Percentiles rank a stretch among this genome's conserved stretches.
These are phyloP conservation scores for Nigrospora oryzae DNA, from an alignment of 2,329 filamentous ascomycete species.

Conservation along the genomic window DNA sequence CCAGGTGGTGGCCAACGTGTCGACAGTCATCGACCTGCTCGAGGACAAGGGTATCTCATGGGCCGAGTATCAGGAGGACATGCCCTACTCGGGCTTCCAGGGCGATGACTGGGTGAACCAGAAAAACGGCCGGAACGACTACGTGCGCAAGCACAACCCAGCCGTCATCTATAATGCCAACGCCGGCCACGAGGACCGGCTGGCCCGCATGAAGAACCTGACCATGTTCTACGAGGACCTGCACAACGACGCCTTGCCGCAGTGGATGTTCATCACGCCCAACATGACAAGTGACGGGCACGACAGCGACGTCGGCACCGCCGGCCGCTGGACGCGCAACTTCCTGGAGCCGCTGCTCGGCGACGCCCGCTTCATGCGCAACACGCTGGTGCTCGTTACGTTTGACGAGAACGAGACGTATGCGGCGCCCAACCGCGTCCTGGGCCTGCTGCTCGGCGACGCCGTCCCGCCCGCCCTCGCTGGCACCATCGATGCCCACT, in stretches of 20 bases:
- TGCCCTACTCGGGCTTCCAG: conserved; percentile 68
- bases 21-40: conserved; percentile 60
- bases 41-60: conserved; percentile 57
- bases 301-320: conserved; percentile 61
- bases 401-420: conserved; percentile 76
- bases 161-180: conserved; percentile 59
- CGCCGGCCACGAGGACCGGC: conserved; percentile 47
- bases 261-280: conserved; percentile 64
- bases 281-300: conserved; percentile 74
- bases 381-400: conserved; percentile 67
- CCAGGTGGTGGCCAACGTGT: conserved; percentile 49
- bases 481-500: conserved; percentile 60
- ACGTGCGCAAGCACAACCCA: conserved; percentile 77
- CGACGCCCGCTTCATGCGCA: conserved; percentile 63
- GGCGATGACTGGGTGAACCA: conserved; percentile 57
- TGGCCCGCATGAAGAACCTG: conserved; percentile 67
- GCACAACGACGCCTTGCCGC: conserved; percentile 52
- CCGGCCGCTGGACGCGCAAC: conserved; percentile 56
- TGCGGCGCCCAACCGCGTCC: conserved; percentile 56
- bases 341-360: conserved; percentile 65
- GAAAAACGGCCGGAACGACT: conserved; percentile 59
- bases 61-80: conserved; percentile 69
- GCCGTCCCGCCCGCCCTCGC: conserved; percentile 56
- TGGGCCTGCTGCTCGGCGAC: conserved; percentile 65
- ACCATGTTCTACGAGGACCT: conserved; percentile 62